Base-by-base conservation (phyloP, 208 protist genomes). In the Porcisia hertigi region DNA sequence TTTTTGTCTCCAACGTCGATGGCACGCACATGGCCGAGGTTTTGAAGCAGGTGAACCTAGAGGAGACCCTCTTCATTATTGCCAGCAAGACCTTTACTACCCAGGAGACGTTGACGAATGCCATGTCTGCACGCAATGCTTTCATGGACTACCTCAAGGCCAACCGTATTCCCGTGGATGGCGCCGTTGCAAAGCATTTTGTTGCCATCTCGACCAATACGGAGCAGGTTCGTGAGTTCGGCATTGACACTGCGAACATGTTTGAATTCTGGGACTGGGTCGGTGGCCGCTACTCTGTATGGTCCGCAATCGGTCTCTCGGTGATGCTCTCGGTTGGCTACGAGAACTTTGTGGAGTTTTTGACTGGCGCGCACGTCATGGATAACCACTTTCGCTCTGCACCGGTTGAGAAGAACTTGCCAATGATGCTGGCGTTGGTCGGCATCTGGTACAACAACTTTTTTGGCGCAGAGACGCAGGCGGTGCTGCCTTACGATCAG, bases 181-280 rank as follows among this genome's bases (percentile, higher is more conserved):
- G 87, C 34, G 86, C 90, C 12, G 92, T 99, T 36, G 94, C 96
- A 7, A 98, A 98, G 88, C 98, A 99, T 84, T 99, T 99, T 88
- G 96, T 99, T 55, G 98, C 98, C 36, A 77, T 99, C 34, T 99
- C 98, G 47, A 99, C 98, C 2, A 99, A 99, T 84, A 86, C 88
- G 11, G 64, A 87, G 63, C 88, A 95, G 58, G 93, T 97, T 1
- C 91, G 85, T 59, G 94, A 94, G 72, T 99, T 99, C 79, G 98
- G 98, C 60, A 99, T 99, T 64, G 94, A 99, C 74, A 95, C 90
- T 20, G 83, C 70, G 11, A 99, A 99, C 82, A 99, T 99, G 98
- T 99, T 99, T 85, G 96, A 89, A 64, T 99, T 99, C 86, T 99
- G 98, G 97, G 98, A 99, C 82, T 99, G 98, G 98, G 98, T 99